These are phyloP conservation scores for Apiotrichum montevideense DNA, from an alignment of 1,284 basidiomycete species.

Conservation along the genomic window DNA sequence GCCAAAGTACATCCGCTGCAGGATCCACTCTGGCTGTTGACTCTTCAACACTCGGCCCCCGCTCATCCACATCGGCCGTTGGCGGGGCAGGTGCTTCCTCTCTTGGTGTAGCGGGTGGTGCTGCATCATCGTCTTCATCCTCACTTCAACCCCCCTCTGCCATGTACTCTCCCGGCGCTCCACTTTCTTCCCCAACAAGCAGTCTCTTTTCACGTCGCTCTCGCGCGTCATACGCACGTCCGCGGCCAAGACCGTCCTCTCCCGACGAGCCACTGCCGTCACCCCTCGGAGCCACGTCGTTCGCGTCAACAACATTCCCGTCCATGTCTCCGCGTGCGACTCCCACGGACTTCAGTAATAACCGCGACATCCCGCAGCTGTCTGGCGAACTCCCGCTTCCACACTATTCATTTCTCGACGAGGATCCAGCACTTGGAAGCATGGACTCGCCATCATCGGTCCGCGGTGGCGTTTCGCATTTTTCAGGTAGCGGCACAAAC, in stretches of 20 bases:
- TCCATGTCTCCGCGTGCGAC: background rate
- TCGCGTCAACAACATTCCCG: background rate
- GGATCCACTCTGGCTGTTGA: background rate
- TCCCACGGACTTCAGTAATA: background rate
- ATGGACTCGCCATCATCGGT: background rate
- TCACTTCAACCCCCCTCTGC: background rate
- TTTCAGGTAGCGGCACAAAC: background rate
- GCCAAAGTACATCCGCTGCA: no score
- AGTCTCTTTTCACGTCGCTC: background rate
- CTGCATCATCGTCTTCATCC: background rate
- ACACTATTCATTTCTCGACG: slow-evolving; percentile 1
- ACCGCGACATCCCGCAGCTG: background rate
- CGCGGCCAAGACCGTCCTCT: background rate
- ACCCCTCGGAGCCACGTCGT: background rate
- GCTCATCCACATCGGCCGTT: background rate
- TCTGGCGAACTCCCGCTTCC: background rate
- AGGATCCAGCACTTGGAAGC: background rate
- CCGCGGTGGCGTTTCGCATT: background rate
- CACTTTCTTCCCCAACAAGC: background rate
- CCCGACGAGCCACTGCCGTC: background rate
- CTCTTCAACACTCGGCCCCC: background rate
- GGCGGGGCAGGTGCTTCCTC: background rate
- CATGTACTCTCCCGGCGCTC: background rate
- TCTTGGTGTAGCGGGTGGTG: background rate
- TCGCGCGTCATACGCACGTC: background rate